These are phyloP conservation scores for Mycena metata DNA, from an alignment of 768 basidiomycete species.

Conservation along the genomic window DNA sequence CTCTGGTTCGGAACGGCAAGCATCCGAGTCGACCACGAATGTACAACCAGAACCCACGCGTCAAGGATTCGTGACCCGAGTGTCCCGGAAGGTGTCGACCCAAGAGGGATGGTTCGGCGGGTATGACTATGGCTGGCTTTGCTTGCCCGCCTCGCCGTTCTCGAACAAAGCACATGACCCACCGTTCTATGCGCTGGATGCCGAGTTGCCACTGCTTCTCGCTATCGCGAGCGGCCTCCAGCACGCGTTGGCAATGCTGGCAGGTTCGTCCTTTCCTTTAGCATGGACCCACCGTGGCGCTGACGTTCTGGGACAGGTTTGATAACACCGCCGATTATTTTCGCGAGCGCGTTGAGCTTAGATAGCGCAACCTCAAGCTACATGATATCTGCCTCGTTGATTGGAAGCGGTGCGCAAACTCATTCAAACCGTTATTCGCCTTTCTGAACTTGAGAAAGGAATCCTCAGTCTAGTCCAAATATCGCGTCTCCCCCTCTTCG, in stretches of 20 bases:
- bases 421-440: neutral
- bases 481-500: slow-evolving; percentile 73
- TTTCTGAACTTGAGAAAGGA: slow-evolving; percentile 55
- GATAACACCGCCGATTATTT: slow-evolving; percentile 88
- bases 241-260: slow-evolving; percentile 86
- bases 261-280: slow-evolving; percentile 48
- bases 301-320: slow-evolving; percentile 50
- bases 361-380: slow-evolving; percentile 74
- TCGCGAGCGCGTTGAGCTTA: slow-evolving; percentile 73
- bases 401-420: slow-evolving; percentile 28
- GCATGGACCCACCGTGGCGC: no score
- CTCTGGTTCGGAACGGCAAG: no score
- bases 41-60: no score
- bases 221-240: slow-evolving; percentile 82
- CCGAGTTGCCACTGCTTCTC: slow-evolving; percentile 78
- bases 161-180: slow-evolving; percentile 52
- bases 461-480: slow-evolving; percentile 85
- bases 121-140: slow-evolving; percentile 61
- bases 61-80: no score
- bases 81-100: no score
- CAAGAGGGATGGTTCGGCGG: no score
- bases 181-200: slow-evolving; percentile 83
- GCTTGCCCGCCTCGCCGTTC: slow-evolving; percentile 77
- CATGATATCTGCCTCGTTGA: slow-evolving; percentile 74
- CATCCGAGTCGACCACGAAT: no score